Conservation (phyloP, 352 stramenopile genomes). For the Phytopythium ostracodes region DNA sequence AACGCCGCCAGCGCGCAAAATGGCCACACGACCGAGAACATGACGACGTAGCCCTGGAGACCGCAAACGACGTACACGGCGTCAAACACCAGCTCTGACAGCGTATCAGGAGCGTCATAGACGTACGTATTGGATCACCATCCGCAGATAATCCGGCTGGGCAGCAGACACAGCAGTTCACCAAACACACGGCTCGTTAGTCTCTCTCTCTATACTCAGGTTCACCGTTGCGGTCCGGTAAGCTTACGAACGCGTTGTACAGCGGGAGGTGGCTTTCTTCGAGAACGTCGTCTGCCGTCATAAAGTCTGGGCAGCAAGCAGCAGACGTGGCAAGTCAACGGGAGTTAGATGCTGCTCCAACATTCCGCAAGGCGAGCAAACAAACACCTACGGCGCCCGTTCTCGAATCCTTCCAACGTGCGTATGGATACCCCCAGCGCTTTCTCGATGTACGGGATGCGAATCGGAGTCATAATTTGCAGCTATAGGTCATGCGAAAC, state of each 20-base stretch:
- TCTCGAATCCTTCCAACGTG: conserved; percentile 79
- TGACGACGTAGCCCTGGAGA: conserved; percentile 77
- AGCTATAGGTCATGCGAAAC: conserved; percentile 25
- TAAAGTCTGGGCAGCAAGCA: conserved; percentile 43
- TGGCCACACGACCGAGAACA: conserved; percentile 87
- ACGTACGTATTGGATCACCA: conserved; percentile 87
- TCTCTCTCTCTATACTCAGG: neutral
- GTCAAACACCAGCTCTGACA: neutral
- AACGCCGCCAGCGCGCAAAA: conserved; percentile 78
- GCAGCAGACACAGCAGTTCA: conserved; percentile 7
- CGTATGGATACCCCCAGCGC: conserved; percentile 67
- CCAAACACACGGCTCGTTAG: neutral
- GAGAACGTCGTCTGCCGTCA: conserved; percentile 80
- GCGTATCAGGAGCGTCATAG: too few species aligned
- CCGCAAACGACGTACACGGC: too few species aligned
- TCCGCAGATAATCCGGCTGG: conserved; percentile 78
- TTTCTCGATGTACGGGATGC: conserved; percentile 85
- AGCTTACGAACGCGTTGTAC: conserved; percentile 79
- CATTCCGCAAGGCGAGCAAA: neutral
- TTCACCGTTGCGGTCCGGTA: neutral
- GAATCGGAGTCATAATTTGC: conserved; percentile 87
- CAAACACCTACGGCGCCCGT: conserved; percentile 60
- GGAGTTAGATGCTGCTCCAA: neutral
- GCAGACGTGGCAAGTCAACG: neutral
- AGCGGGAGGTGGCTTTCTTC: conserved; percentile 77